Evolutionary conservation across 2,329 filamentous ascomycete species (phyloP).

Genomic region (Talaromyces sp.): DNA sequence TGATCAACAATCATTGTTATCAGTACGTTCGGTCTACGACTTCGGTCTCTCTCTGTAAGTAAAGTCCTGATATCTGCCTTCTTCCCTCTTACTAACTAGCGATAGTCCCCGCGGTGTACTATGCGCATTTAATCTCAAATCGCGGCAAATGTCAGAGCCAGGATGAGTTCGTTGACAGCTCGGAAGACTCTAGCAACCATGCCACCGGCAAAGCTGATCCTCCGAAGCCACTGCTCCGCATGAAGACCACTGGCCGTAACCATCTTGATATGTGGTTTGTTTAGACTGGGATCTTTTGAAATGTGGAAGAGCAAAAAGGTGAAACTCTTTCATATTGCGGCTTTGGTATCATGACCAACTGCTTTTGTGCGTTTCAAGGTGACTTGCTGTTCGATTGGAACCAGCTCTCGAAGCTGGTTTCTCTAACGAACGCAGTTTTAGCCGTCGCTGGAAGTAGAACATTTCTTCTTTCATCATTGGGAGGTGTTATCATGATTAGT

Average conservation of each 20-base stretch:
- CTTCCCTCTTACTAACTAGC: constrained; percentile 12
- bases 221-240: background rate
- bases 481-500: background rate
- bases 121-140: constrained; percentile 83
- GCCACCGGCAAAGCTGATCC: background rate
- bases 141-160: constrained; percentile 60
- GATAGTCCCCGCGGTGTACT: constrained; percentile 79
- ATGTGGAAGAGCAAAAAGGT: background rate
- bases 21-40: constrained; percentile 91
- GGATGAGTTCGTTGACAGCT: constrained; percentile 12
- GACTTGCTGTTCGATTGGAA: background rate
- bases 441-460: background rate
- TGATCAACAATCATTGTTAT: constrained; percentile 94
- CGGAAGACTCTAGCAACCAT: constrained; percentile 27
- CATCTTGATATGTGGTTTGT: constrained; percentile 22
- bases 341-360: background rate
- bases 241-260: constrained; percentile 16
- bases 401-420: background rate
- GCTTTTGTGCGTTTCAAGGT: background rate
- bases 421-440: background rate
- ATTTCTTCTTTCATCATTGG: background rate
- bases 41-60: constrained; percentile 71
- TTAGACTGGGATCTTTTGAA: background rate
- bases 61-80: background rate
- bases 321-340: background rate